Evolutionary conservation across 768 basidiomycete species (phyloP).

Genomic region (Leccinum imitatum): DNA sequence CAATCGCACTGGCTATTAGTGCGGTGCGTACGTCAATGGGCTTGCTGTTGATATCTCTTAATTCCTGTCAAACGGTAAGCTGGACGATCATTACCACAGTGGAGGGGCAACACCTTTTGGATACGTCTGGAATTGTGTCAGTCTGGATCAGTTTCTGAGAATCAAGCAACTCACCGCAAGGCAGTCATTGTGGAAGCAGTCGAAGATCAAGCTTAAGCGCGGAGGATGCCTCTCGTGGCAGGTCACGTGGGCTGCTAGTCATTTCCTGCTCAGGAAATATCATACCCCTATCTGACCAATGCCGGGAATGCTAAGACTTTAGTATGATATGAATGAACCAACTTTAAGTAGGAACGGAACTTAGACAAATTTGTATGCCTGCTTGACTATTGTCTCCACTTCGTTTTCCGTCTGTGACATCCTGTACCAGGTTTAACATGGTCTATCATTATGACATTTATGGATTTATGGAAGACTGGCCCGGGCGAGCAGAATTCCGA

Average conservation of each 20-base stretch:
- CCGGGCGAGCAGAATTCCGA: neutral
- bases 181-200: constrained; percentile 36
- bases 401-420: neutral
- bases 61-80: constrained; percentile 50
- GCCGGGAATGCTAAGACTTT: too few relatives aligned
- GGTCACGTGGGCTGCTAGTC: constrained; percentile 16
- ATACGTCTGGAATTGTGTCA: constrained; percentile 56
- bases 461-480: neutral
- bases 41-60: constrained; percentile 55
- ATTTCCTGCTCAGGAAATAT: neutral
- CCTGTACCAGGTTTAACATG: neutral
- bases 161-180: constrained; percentile 32
- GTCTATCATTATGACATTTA: neutral
- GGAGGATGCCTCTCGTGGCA: neutral
- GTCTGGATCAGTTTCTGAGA: constrained; percentile 1
- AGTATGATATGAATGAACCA: neutral
- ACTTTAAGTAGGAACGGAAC: neutral
- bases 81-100: constrained; percentile 4
- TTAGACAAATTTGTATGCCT: neutral
- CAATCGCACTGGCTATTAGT: constrained; percentile 9
- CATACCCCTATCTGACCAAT: neutral
- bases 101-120: constrained; percentile 53
- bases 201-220: constrained; percentile 2
- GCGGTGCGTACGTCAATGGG: constrained; percentile 59
- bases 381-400: neutral